Evolutionary conservation across 2,329 filamentous ascomycete genomes (phyloP), one percentile per base, ranked within the genome.

Genomic region (Hymenoscyphus scutula): DNA sequence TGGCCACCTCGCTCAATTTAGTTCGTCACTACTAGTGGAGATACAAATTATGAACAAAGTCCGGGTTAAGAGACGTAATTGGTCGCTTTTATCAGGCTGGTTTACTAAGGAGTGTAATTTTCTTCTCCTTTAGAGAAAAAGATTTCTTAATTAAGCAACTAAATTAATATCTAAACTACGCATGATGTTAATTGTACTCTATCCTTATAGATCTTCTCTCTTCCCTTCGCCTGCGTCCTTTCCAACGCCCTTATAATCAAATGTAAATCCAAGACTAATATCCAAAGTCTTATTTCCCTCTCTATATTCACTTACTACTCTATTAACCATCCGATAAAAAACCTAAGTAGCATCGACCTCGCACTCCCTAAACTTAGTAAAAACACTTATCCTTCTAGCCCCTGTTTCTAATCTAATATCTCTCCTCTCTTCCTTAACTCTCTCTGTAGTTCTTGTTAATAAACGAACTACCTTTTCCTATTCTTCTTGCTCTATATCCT

Each of bases 401-500:
- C 13, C 37, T 41, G 13, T 41, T 41, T 41, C 37, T 41, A 41
- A 41, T 41, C 37, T 6, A 41, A 41, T 41, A 41, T 41, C 37
- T 41, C 37, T 41, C 13, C 37, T 41, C 37, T 41, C 13, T n/a
- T 41, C 37, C 37, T 41, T 6, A 15, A 41, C 37, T 41, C 37
- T 4, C 37, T 41, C 37, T 41, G 13, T 6, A 41, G 37, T 41
- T 41, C 37, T n/a, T 41, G 37, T 41, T 6, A 41, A 41, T 41
- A 41, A 41, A 41, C 37, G 13, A 41, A 41, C 37, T 41, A 41
- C 37, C 37, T 41, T 41, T 41, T 41, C 37, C 37, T 6, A 41
- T n/a, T 41, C 37, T 41, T 41, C 37, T 41, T 41, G 37, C 37
- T 41, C 37, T 41, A 41, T 41, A 41, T 41, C 37, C 37, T 41